Evolutionary conservation across 768 basidiomycete genomes (phyloP), one percentile per base, ranked within the genome.

Genomic region (Calocybe gangraenosa): DNA sequence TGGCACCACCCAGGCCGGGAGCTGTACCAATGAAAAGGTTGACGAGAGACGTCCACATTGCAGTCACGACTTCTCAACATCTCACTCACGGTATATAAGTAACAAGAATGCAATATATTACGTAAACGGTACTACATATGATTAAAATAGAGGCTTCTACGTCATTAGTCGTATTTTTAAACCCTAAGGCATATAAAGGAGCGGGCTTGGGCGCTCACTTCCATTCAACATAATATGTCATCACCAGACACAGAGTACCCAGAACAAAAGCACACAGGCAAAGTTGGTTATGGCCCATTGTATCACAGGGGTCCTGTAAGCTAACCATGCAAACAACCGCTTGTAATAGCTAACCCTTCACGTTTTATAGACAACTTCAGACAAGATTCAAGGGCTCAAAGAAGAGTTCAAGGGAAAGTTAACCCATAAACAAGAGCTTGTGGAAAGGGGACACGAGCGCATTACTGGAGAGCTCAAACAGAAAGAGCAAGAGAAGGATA

Each of bases 21-120:
- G 67, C 68, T 0, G 75, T 77, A 14, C 74, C 74, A 32, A 76
- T 76, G 59, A 77, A 76, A 3, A 76, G 59, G 44, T 77, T 75
- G 0, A 74, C 74, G 7, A 75, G 57, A n/a, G 69, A 69, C 1
- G 72, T 74, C 14, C 74, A 28, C 25, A 28, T 28, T 28, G 25
- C 25, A 28, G 25, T 11, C 25, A 5, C 5, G 5, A 28, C 6
- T 28, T 28, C 11, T n/a, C n/a, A n/a, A n/a, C n/a, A 28, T 28
- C 25, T 28, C 25, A 28, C 11, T 5, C 6, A 11, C 25, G 5
- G 25, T 28, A 6, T 28, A 6, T 28, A 28, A 6, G 11, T 11
- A 11, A 11, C 25, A 28, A 11, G 25, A 5, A 28, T n/a, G n/a
- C n/a, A n/a, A n/a, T n/a, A 28, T 11, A 11, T 28, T 28, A 28